Base-by-base conservation (phyloP, 1,284 basidiomycete genomes). In the Fomitiporia mediterranea region DNA sequence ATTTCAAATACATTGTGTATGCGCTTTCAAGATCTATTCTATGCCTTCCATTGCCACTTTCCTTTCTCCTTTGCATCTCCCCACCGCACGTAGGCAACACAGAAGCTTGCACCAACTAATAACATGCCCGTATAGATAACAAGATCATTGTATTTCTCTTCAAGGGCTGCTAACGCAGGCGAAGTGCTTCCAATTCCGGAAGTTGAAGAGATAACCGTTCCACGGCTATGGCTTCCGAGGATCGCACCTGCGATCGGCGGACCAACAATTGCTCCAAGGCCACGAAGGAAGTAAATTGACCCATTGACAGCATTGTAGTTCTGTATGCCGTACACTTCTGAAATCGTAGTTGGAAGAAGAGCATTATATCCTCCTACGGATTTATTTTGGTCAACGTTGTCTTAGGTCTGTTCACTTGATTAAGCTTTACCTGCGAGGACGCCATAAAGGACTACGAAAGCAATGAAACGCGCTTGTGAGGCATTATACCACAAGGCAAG, bases 1-100 rank as follows among this genome's bases (percentile, higher is more conserved):
- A 9, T 19, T 9, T 7, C 39, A 42, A 5, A 6, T 43, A 23
- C 9, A 43, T 23, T 43, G 11, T 17, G 30, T 19, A 17, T 32
- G 15, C 32, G 35, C 17, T n/a, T 49, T 27, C n/a, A n/a, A n/a
- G n/a, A n/a, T n/a, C n/a, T n/a, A 28, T 15, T 38, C 17, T 47
- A 56, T 28, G 74, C 75, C 60, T 68, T 75, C 75, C 74, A 76
- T 8, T 47, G 60, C 74, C 74, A 75, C 17, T 55, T 60, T 1
- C 74, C 72, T 55, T 74, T 74, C 54, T 73, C 69, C 44, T 69
- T 67, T 11, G 74, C 72, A 62, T 78, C 74, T 40, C 74, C 60
- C 73, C 72, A 75, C 19, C 76, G 64, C 49, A 76, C 74, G 61
- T 74, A 74, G 30, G 68, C 67, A 3, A 77, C 71, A 57, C 73